Percentiles rank a stretch among this genome's conserved stretches.
Evolutionary conservation across 345 rosid genomes (phyloP).

Genomic region (Syzygium jambos): DNA sequence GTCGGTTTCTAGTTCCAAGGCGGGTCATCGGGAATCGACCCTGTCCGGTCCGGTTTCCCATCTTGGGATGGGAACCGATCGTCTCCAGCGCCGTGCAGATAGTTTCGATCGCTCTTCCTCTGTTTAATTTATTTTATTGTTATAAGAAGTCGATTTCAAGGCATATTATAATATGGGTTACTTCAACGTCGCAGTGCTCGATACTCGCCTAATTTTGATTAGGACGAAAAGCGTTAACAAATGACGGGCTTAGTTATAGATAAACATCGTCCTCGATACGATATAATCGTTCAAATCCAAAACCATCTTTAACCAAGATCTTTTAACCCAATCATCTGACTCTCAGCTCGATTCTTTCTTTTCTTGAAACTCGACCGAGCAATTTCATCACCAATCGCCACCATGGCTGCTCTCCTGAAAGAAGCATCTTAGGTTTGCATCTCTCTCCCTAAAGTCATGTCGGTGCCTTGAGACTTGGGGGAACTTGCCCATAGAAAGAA

Average conservation of each 20-base stretch:
- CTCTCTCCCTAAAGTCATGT: not conserved
- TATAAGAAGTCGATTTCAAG: not conserved
- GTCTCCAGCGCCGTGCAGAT: not conserved
- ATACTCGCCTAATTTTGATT: not conserved
- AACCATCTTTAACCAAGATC: not conserved
- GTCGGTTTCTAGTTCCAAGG: rapidly evolving
- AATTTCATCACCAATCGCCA: not conserved
- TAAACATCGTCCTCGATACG: not conserved
- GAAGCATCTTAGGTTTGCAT: not conserved
- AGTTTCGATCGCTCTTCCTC: not conserved
- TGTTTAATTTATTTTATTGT: not conserved
- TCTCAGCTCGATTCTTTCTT: not conserved
- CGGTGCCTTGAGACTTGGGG: not conserved
- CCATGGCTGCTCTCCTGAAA: not conserved
- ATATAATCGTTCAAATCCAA: not conserved
- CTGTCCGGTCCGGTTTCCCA: rapidly evolving
- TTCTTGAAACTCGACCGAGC: not conserved
- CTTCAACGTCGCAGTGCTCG: not conserved
- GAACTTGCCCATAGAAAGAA: not conserved
- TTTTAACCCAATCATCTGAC: not conserved
- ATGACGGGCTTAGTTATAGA: no score
- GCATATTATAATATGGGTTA: not conserved
- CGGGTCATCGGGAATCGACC: not conserved
- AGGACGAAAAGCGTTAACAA: not conserved
- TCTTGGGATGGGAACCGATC: rapidly evolving